Base-by-base conservation (phyloP, 2,329 filamentous ascomycete species). In the Sporothrix dimorphospora region DNA sequence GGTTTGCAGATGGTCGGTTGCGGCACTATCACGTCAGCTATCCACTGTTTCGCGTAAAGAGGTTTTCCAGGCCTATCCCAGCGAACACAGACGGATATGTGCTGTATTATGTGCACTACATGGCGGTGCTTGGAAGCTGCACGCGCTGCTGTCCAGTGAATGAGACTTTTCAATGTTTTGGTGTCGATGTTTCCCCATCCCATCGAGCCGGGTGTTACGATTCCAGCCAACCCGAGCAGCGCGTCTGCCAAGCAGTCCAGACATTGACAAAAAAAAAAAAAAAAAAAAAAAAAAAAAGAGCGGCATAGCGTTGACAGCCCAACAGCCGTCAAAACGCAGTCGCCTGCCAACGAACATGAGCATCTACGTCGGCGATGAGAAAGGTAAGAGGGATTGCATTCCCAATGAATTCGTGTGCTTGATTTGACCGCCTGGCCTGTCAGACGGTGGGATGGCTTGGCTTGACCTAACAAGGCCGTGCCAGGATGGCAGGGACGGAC, bases 41-140 rank as follows among this genome's bases (percentile, higher is more conserved):
- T n/a, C 38, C 53, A 40, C 38, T 27, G 7, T 59, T 30, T 59
- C 53, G 67, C 40, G 67, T 70, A 70, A 38, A 70, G 68, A 49
- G 68, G 42, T 40, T 49, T 27, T 24, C 38, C 59, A 65, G 14
- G 57, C 27, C 5, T 24, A 9, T 53, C n/a, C n/a, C 57, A 42
- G 9, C 34, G 14, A 24, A 63, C 27, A 57, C 53, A 34, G 53
- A 34, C 30, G 30, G 30, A 34, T 34, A 34, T 34, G 27, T 59
- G 30, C 55, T 59, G 27, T 11, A 8, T 21, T 27, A 38, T 12
- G 8, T 40, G 30, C 16, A 38, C 55, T 34, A 16, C 53, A 57
- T 27, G 19, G 19, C 30, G 19, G 16, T 34, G 30, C 27, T 21
- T 61, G 30, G 55, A 61, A 61, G 55, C 19, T 40, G 34, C 59